These are phyloP conservation scores for Penicillium sp. DNA, from an alignment of 2,329 filamentous ascomycete genomes.

Conservation along the genomic window DNA sequence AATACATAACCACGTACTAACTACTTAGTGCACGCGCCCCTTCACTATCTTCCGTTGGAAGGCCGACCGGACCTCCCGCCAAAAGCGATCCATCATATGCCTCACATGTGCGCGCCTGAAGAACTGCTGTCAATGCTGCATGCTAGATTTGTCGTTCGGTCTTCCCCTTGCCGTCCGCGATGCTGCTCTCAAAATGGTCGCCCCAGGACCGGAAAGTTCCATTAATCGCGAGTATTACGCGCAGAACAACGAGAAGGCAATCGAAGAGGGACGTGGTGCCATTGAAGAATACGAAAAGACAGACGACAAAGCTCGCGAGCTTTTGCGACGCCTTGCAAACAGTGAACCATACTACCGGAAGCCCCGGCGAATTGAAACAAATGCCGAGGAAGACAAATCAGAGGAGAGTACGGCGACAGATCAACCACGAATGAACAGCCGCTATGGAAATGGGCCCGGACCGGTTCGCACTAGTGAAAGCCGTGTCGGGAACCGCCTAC, in stretches of 20 bases:
- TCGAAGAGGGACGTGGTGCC: constrained; percentile 83
- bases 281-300: constrained; percentile 94
- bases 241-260: constrained; percentile 92
- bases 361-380: constrained; percentile 68
- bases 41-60: constrained; percentile 97
- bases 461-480: constrained; percentile 70
- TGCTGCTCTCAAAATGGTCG: constrained; percentile 96
- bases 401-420: constrained; percentile 37
- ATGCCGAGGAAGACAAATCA: constrained; percentile 42
- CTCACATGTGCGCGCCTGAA: constrained; percentile 94
- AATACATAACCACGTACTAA: constrained; percentile 6
- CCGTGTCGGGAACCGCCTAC: constrained; percentile 36
- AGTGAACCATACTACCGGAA: constrained; percentile 96
- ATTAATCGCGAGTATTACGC: constrained; percentile 98
- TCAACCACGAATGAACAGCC: constrained; percentile 40
- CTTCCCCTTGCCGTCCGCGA: constrained; percentile 92
- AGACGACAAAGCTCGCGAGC: constrained; percentile 90
- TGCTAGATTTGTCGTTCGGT: constrained; percentile 95
- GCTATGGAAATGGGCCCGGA: constrained; percentile 52
- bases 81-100: constrained; percentile 93
- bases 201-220: constrained; percentile 83
- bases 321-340: constrained; percentile 77
- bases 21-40: constrained; percentile 71
- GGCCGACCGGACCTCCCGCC: constrained; percentile 82
- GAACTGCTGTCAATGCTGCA: constrained; percentile 98